phyloP scores from a whole-genome alignment of 805 yeast species.

The Ogataea zsoltii region DNA sequence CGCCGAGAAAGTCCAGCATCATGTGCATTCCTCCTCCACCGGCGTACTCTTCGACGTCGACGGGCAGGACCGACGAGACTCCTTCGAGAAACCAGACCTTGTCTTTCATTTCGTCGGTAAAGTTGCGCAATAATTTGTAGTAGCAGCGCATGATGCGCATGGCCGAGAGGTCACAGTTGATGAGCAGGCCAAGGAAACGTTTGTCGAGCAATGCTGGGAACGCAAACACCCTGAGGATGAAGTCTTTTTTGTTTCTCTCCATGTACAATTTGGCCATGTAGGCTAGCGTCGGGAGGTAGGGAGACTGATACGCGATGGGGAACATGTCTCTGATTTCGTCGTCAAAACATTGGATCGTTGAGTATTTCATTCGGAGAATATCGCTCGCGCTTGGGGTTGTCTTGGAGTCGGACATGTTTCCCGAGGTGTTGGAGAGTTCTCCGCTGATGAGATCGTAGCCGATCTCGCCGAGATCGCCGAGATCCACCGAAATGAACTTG shows the following conservation, averaged over 20 bases:
- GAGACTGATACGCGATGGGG: slow-evolving; percentile 81
- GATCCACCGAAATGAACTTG: slow-evolving; percentile 77
- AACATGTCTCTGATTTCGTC: slow-evolving; percentile 80
- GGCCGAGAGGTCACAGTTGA: slow-evolving; percentile 83
- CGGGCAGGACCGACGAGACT: slow-evolving; percentile 83
- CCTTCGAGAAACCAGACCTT: slow-evolving; percentile 94
- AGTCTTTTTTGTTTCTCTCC: slow-evolving; percentile 82
- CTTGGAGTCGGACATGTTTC: slow-evolving; percentile 13
- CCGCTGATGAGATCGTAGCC: slow-evolving; percentile 39
- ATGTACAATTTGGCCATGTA: slow-evolving; percentile 80
- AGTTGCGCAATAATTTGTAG: slow-evolving; percentile 76
- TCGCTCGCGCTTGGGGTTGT: slow-evolving; percentile 11
- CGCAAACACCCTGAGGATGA: slow-evolving; percentile 83
- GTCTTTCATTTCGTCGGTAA: slow-evolving; percentile 84
- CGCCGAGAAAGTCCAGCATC: slow-evolving; percentile 87
- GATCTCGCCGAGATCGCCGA: slow-evolving; percentile 84
- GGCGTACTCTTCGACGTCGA: slow-evolving; percentile 85
- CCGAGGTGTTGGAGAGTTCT: slow-evolving; percentile 31
- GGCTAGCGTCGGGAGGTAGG: slow-evolving; percentile 84
- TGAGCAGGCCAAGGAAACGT: slow-evolving; percentile 69
- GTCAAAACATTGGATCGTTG: slow-evolving; percentile 80
- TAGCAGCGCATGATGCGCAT: slow-evolving; percentile 90
- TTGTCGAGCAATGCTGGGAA: slow-evolving; percentile 91
- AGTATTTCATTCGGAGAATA: slow-evolving; percentile 36
- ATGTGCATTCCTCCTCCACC: slow-evolving; percentile 92